These are phyloP conservation scores for Neurospora sp. DNA, from an alignment of 495 filamentous ascomycete genomes.

Conservation along the genomic window DNA sequence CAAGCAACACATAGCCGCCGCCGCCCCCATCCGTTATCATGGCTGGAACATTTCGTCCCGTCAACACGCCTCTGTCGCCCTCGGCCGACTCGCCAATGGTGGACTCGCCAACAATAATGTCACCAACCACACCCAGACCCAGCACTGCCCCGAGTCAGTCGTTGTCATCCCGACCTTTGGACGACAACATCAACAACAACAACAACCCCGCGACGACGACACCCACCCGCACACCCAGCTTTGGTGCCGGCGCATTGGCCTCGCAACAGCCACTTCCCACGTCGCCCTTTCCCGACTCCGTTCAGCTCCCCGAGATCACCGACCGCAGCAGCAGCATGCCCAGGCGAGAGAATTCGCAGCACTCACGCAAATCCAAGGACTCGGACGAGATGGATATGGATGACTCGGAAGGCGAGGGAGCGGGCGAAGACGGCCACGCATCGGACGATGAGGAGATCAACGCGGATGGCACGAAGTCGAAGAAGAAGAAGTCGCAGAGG, in stretches of 20 bases:
- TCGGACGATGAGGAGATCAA: slow-evolving; percentile 73
- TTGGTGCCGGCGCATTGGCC: slow-evolving; percentile 31
- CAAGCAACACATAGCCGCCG: neutral
- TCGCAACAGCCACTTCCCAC: slow-evolving; percentile 52
- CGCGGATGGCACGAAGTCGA: slow-evolving; percentile 54
- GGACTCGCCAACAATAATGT: slow-evolving; percentile 44
- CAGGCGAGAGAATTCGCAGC: slow-evolving; percentile 51
- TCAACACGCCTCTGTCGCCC: slow-evolving; percentile 57
- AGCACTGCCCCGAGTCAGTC: slow-evolving; percentile 33
- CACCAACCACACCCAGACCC: slow-evolving; percentile 54
- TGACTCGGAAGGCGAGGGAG: slow-evolving; percentile 52
- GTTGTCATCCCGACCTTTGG: slow-evolving; percentile 28
- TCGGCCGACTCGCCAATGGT: slow-evolving; percentile 33
- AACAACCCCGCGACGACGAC: slow-evolving; percentile 33
- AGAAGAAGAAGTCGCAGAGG: slow-evolving; percentile 94
- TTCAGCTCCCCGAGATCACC: slow-evolving; percentile 35
- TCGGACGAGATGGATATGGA: slow-evolving; percentile 72
- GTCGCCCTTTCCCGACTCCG: slow-evolving; percentile 44
- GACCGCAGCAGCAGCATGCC: slow-evolving; percentile 25
- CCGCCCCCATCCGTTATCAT: slow-evolving; percentile 21
- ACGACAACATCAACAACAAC: slow-evolving; percentile 15
- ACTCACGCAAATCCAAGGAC: slow-evolving; percentile 51
- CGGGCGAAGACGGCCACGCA: slow-evolving; percentile 48
- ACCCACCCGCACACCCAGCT: slow-evolving; percentile 49
- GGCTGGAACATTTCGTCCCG: slow-evolving; percentile 57